phyloP scores from a whole-genome alignment of 129 eudicot species.

The Flaveria robusta region DNA sequence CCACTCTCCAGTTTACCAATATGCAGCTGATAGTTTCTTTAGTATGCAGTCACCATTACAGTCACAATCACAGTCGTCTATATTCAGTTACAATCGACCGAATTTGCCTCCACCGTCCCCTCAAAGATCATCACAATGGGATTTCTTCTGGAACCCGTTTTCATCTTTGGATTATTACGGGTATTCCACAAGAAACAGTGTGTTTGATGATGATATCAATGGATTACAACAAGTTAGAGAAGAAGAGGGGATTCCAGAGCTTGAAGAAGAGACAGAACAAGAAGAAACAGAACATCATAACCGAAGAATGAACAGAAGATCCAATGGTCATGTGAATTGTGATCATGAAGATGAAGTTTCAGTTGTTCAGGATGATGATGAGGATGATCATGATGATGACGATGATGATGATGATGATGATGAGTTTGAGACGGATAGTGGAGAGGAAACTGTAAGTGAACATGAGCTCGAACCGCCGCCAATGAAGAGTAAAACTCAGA shows the following conservation, averaged over 20 bases:
- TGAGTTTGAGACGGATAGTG: slow-evolving; percentile 50
- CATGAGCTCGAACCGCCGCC: slow-evolving; percentile 41
- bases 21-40: slow-evolving; percentile 74
- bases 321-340: slow-evolving; percentile 22
- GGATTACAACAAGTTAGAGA: slow-evolving; percentile 86
- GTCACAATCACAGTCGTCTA: slow-evolving; percentile 43
- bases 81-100: slow-evolving; percentile 51
- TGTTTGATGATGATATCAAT: slow-evolving; percentile 65
- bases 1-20: slow-evolving; percentile 65
- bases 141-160: slow-evolving; percentile 94
- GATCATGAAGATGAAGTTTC: slow-evolving; percentile 64
- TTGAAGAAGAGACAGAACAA: slow-evolving; percentile 91
- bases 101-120: slow-evolving; percentile 75
- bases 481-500: slow-evolving; percentile 41
- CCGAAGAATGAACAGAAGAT: slow-evolving; percentile 25
- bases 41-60: slow-evolving; percentile 63
- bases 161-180: slow-evolving; percentile 85
- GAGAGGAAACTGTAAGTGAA: slow-evolving; percentile 51
- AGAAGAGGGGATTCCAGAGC: slow-evolving; percentile 96
- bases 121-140: slow-evolving; percentile 91
- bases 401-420: slow-evolving; percentile 51
- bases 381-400: slow-evolving; percentile 49
- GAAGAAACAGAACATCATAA: slow-evolving; percentile 31
- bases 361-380: slow-evolving; percentile 47
- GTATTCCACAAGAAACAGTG: slow-evolving; percentile 53